Evolutionary conservation across 495 filamentous ascomycete genomes (phyloP), one percentile per base, ranked within the genome.

Genomic region (Polyplosphaeria fusca): DNA sequence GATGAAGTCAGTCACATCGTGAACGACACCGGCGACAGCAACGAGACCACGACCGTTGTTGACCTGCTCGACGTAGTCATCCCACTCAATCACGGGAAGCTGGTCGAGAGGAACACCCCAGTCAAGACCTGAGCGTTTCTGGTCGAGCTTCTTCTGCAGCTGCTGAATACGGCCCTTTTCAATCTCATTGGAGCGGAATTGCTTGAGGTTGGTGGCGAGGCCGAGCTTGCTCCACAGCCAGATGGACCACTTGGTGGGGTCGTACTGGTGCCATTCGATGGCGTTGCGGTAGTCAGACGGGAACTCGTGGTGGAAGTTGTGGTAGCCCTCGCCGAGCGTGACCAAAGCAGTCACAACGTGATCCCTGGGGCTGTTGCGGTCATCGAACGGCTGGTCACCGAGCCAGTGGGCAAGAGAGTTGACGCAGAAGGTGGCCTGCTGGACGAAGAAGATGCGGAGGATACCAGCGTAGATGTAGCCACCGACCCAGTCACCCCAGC

Each of bases 221-320:
- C 93, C 92, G 28, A 96, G 75, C 75, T 91, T 83, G 86, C 96
- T 96, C 86, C 85, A 91, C 62, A 78, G 68, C 87, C 87, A 94
- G 81, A 98, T 98, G 71, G 74, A 80, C 91, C 92, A 96, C 80
- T 98, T 98, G 72, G 93, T 98, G 19, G 93, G 93, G 74, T 98
- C 93, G 68, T 98, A 98, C 78, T 98, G 93, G 78, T 87, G 87
- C 89, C 91, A 96, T 69, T 96, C 79, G 61, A 98, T 94, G 47
- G 92, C 93, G 73, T 98, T 98, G 70, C 93, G 89, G 86, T 96
- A 96, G 73, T 98, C 93, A 13, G 89, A 94, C 48, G 93, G 93
- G 77, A 98, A 98, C 70, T 98, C 93, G 80, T 98, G 93, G 79
- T 98, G 93, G 84, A 98, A 98, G 79, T 95, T 96, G 81, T 97